Base-by-base conservation (phyloP, 176 grass and related monocot genomes). In the Cenchrus purpureus region DNA sequence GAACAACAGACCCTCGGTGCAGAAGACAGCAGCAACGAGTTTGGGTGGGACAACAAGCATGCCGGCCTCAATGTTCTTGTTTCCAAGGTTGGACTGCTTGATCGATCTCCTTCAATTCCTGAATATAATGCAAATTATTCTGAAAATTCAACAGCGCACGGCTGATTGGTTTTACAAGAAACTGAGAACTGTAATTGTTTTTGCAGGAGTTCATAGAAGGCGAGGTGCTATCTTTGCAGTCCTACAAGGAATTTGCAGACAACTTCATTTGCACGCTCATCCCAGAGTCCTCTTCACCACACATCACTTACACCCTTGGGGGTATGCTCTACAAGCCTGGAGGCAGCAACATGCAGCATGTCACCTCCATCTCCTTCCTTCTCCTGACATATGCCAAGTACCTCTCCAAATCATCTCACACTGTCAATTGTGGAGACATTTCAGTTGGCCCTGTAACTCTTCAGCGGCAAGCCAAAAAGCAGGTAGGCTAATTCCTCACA, bases 1-100 rank as follows among this genome's bases (percentile, higher is more conserved):
- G 86, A 87, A 89, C 65, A 98, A 98, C 19, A 95, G 78, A 98
- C 91, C 28, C 88, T 98, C 0, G 91, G 96, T 6, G 93, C 96
- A 58, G 96, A 95, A 61, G 96, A 98, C 32, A 95, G 61, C 86
- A 90, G 79, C 78, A 91, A 95, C 59, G 96, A 98, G 55, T 98
- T 98, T 2, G 96, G 96, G 7, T 98, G 96, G 96, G 96, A 98
- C 77, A 98, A 95, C 86, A 98, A 98, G 80, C 96, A 95, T n/a
- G 93, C 96, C 3, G 96, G 96, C 40, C 78, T 98, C 67, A 98
- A 98, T 45, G 93, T 98, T 43, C 76, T 98, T 0, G 83, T 98
- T 52, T 94, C 96, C 70, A 98, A 98, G 93, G 96, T 88, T 9
- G 28, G 4, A 29, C 7, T 73, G 43, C 10, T 12, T 54, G n/a